Base-by-base conservation (phyloP, 768 basidiomycete genomes). In the Chlorophyllum brunneum region DNA sequence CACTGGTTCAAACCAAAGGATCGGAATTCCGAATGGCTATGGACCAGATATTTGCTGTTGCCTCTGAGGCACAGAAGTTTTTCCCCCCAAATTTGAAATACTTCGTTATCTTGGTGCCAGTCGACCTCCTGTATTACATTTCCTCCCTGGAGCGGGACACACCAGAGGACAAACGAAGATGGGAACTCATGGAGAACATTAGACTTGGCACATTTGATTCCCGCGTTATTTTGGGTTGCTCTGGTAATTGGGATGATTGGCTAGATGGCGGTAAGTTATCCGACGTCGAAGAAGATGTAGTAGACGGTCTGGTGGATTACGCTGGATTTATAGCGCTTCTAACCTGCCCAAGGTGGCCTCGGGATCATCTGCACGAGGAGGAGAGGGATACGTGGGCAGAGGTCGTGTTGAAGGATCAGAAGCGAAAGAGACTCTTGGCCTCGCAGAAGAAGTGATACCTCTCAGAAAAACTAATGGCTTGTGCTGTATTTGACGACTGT, bases 11-110 rank as follows among this genome's bases (percentile, higher is more conserved):
- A 22, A 37, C 36, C 10, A 16, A 48, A 38, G 7, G 23, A 18
- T 11, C 9, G 30, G 29, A 50, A 20, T 50, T 31, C 34, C 7
- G 46, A 9, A 29, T 40, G 15, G 39, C 27, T n/a, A 50, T 50
- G 38, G 36, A 37, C 16, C 23, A 16, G 23, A 26, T 9, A 16
- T 27, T 36, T 3, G 38, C 38, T 5, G 29, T 33, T 24, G 39
- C 48, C 15, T 16, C 29, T 9, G 38, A 41, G 26, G 48, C 38
- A 15, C 27, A 23, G 18, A 50, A 41, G 20, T 42, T 6, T 10
- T 24, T 50, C 27, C 48, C 39, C 23, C 11, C 27, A 3, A 50
- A 50, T 16, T n/a, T 50, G 27, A 50, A 31, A 20, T 41, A 42
- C 20, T 41, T 50, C 29, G 29, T 50, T 15, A 41, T 41, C 16